Conservation (phyloP, 176 grass and related monocot species). For the Tillandsia leiboldiana region DNA sequence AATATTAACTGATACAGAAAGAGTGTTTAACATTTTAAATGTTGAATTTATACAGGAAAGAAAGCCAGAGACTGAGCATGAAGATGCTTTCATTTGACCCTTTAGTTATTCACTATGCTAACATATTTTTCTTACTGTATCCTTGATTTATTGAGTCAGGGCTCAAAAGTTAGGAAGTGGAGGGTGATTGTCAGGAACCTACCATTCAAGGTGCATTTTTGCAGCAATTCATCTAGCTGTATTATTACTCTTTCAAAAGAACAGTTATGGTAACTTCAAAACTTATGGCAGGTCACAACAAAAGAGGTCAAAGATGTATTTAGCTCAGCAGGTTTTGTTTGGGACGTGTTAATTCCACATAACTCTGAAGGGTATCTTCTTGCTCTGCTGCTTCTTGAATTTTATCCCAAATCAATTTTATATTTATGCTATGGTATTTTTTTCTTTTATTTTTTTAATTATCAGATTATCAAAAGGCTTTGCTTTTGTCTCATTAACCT, state of each 20-base stretch:
- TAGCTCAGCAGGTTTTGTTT: constrained; percentile 68
- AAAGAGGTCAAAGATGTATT: constrained; percentile 66
- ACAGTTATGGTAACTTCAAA: background rate
- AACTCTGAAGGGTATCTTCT: constrained; percentile 67
- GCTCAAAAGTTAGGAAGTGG: constrained; percentile 85
- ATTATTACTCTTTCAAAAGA: background rate
- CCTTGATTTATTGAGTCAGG: constrained; percentile 23
- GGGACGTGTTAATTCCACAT: constrained; percentile 83
- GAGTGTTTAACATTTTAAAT: too few species aligned
- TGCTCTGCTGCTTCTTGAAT: background rate
- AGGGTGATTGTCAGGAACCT: constrained; percentile 90
- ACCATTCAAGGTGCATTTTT: constrained; percentile 79
- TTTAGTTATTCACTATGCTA: too few species aligned
- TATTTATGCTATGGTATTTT: constrained; percentile 12
- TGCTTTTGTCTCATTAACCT: constrained; percentile 95
- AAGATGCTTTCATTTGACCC: too few species aligned
- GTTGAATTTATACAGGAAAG: too few species aligned
- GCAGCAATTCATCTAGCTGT: background rate
- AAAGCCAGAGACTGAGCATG: too few species aligned
- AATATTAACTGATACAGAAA: too few species aligned
- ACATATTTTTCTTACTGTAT: background rate
- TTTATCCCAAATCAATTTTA: background rate
- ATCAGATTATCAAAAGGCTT: constrained; percentile 91
- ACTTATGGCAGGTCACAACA: constrained; percentile 50
- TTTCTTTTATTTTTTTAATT: constrained; percentile 20